These are phyloP conservation scores for Coemansia sp. DNA, from an alignment of 192 early-diverging fungal genomes.

Conservation along the genomic window DNA sequence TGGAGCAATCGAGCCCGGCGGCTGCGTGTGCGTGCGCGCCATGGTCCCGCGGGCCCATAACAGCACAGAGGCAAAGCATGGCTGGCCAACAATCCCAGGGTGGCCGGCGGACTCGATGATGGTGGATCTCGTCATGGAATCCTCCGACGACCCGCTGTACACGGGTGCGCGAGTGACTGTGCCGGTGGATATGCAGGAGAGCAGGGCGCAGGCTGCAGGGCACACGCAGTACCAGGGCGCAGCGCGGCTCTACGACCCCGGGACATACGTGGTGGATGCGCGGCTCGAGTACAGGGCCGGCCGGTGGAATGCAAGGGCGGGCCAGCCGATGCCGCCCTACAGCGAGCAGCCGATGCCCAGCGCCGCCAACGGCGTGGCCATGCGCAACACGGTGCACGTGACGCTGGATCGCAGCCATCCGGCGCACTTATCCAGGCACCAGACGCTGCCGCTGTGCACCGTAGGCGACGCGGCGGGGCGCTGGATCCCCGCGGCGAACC, in stretches of 20 bases:
- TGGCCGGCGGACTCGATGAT: slow-evolving; percentile 41
- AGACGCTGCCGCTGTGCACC: slow-evolving; percentile 29
- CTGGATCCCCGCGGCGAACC: slow-evolving; percentile 33
- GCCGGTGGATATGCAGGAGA: slow-evolving; percentile 13
- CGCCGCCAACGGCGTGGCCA: neutral
- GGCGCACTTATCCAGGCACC: slow-evolving; percentile 27
- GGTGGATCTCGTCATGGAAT: slow-evolving; percentile 30
- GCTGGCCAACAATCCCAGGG: slow-evolving; percentile 17
- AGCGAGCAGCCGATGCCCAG: slow-evolving; percentile 15
- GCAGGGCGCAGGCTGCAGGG: neutral
- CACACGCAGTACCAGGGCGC: slow-evolving; percentile 21
- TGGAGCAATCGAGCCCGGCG: slow-evolving; percentile 17
- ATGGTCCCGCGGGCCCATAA: slow-evolving; percentile 15
- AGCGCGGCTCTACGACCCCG: slow-evolving; percentile 36
- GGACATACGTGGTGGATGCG: slow-evolving; percentile 31
- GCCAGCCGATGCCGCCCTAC: slow-evolving; percentile 9
- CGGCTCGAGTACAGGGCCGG: slow-evolving; percentile 26
- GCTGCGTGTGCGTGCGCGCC: slow-evolving; percentile 28
- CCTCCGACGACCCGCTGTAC: slow-evolving; percentile 23
- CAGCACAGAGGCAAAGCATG: neutral
- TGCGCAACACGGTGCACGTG: slow-evolving; percentile 6
- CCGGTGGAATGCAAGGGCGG: slow-evolving; percentile 38
- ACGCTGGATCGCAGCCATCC: slow-evolving; percentile 11
- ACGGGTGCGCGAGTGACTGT: slow-evolving; percentile 24
- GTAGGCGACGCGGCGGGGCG: slow-evolving; percentile 16